phyloP scores from a whole-genome alignment of 1,139 yeast genomes.

The Zygoascus sp. region DNA sequence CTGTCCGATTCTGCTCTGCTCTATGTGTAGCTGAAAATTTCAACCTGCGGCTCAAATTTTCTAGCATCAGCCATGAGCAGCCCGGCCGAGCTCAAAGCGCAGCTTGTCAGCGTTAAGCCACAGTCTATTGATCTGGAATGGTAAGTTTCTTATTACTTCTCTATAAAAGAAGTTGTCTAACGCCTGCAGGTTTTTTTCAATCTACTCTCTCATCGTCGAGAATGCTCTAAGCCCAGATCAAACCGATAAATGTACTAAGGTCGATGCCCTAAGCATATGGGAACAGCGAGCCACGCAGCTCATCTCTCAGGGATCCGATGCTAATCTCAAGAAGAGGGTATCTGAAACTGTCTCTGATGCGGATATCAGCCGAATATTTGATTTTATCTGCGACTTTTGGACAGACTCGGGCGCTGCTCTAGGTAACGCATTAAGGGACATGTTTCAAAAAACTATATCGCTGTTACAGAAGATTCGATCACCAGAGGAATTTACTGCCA shows the following conservation, averaged over 20 bases:
- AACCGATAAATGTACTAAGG: constrained; percentile 30
- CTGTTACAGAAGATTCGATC: constrained; percentile 31
- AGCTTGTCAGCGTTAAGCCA: constrained; percentile 21
- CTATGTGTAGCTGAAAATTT: not conserved
- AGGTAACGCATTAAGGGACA: constrained; percentile 59
- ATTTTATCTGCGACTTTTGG: constrained; percentile 62
- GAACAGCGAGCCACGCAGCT: constrained; percentile 49
- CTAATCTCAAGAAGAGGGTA: not conserved
- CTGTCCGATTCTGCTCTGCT: no score
- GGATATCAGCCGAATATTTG: constrained; percentile 42
- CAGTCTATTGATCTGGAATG: constrained; percentile 18
- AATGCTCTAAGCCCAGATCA: constrained; percentile 1
- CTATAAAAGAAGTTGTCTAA: not conserved
- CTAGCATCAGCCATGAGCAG: constrained; percentile 10
- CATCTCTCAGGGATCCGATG: not conserved
- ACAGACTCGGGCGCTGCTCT: constrained; percentile 67
- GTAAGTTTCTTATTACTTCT: constrained; percentile 20
- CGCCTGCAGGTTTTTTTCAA: not conserved
- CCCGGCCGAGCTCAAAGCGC: constrained; percentile 13
- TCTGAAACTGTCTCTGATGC: constrained; percentile 25
- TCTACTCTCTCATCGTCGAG: not conserved
- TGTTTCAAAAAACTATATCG: constrained; percentile 50
- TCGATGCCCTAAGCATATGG: constrained; percentile 65
- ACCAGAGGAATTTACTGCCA: constrained; percentile 19
- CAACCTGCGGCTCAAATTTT: constrained; percentile 6